These are phyloP conservation scores for Cucumis melo DNA, from an alignment of 306 rosid species.

Conservation along the genomic window DNA sequence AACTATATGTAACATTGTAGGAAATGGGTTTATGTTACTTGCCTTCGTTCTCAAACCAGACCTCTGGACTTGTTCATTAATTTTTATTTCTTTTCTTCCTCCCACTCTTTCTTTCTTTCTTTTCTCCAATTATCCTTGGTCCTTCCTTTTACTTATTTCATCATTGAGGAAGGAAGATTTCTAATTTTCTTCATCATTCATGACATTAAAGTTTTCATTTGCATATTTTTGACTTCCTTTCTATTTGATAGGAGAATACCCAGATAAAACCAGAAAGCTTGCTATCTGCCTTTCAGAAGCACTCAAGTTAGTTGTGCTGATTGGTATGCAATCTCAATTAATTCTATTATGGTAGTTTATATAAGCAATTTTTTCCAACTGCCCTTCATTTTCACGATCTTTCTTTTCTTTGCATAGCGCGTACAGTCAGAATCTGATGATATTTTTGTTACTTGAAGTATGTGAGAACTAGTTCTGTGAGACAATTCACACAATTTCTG, in stretches of 20 bases:
- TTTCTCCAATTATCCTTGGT: neutral
- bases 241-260: constrained; percentile 44
- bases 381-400: neutral
- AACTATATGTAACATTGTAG: neutral
- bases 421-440: neutral
- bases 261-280: constrained; percentile 51
- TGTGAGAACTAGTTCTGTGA: neutral
- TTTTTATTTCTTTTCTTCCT: neutral
- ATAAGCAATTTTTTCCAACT: neutral
- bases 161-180: neutral
- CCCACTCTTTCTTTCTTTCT: neutral
- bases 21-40: neutral
- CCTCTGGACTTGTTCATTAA: neutral
- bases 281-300: constrained; percentile 56
- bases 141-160: neutral
- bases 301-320: constrained; percentile 76
- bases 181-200: neutral
- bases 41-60: neutral
- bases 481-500: neutral
- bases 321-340: constrained; percentile 36
- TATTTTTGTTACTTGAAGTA: neutral
- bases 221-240: neutral
- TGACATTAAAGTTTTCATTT: neutral
- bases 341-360: neutral
- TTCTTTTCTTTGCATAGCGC: neutral